These are phyloP conservation scores for Backusella luteola DNA, from an alignment of 192 early-diverging fungal species.

Conservation along the genomic window DNA sequence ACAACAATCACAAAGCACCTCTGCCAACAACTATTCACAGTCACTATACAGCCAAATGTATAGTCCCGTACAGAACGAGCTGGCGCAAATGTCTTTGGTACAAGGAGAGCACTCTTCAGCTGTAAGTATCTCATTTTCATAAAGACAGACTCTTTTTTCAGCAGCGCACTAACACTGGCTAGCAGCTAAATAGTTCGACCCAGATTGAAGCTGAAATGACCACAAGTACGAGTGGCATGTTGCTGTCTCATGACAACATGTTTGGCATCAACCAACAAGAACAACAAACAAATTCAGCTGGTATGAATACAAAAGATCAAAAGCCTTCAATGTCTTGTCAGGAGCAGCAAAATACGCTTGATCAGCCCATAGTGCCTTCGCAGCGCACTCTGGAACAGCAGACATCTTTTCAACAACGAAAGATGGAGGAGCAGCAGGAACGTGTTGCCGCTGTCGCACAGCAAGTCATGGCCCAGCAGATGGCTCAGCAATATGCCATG, in stretches of 20 bases:
- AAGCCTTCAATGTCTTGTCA: neutral
- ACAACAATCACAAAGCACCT: neutral
- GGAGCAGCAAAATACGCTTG: neutral
- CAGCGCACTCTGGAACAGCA: slow-evolving; percentile 16
- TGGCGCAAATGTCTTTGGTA: neutral
- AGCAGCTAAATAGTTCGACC: neutral
- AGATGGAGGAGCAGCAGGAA: slow-evolving; percentile 14
- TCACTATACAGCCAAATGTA: neutral
- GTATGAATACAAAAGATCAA: neutral
- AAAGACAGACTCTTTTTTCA: neutral
- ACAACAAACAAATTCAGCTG: slow-evolving; percentile 1
- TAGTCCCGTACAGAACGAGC: neutral
- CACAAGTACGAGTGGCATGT: neutral
- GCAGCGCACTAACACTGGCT: too few species aligned
- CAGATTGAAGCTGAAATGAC: neutral
- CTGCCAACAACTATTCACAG: neutral
- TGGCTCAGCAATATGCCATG: neutral
- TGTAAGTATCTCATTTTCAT: neutral
- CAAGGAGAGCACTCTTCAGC: neutral
- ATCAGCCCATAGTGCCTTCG: slow-evolving; percentile 18
- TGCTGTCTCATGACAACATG: slow-evolving; percentile 5
- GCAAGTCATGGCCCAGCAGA: slow-evolving; percentile 7
- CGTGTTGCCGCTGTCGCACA: slow-evolving; percentile 12
- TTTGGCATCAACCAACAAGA: neutral
- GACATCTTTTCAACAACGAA: neutral